Base-by-base conservation (phyloP, 192 early-diverging fungal genomes). In the Entomortierella parvispora region DNA sequence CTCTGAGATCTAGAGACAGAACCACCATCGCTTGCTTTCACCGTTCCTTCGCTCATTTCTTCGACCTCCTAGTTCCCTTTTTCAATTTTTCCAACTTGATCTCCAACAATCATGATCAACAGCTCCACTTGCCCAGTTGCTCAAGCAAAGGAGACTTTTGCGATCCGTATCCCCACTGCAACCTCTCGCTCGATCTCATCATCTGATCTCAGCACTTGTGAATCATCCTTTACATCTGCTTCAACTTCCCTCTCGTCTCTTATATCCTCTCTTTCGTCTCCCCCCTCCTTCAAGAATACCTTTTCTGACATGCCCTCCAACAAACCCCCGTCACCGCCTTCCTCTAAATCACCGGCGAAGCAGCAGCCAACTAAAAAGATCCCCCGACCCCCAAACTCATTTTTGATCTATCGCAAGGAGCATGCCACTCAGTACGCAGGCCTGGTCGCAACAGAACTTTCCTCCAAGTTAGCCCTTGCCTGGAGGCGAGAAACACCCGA, bases 361-460 rank as follows among this genome's bases (percentile, higher is more conserved):
- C 11, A 23, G 15, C 42, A 0, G 2, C 8, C 1, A 28, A 51
- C 26, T 25, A 62, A 66, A 52, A 77, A 70, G 22, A 62, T 79
- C 37, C 81, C 81, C 31, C 65, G 81, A 6, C 81, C 81, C 11
- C 45, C 63, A 23, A 82, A 82, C 52, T 74, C 68, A 7, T 82
- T 82, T 26, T 32, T 82, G 11, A 66, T 79, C n/a, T 82, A 75
- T 33, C 75, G 81, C 28, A 79, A 58, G 47, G 63, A 79, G 12
- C 31, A 62, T 14, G 62, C 68, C 2, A 33, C 44, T 25, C 22
- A 54, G 12, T 65, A 55, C 26, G 45, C 56, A 15, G 70, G 74
- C 9, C 18, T 79, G 26, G 68, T 70, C 43, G 77, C 76, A 11
- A 58, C 76, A 10, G 18, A 55, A 4, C 62, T 79, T 3, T 82